Evolutionary conservation across 495 filamentous ascomycete species (phyloP), one percentile per base, ranked within the genome.

Genomic region (Aspergillus nanangensis): DNA sequence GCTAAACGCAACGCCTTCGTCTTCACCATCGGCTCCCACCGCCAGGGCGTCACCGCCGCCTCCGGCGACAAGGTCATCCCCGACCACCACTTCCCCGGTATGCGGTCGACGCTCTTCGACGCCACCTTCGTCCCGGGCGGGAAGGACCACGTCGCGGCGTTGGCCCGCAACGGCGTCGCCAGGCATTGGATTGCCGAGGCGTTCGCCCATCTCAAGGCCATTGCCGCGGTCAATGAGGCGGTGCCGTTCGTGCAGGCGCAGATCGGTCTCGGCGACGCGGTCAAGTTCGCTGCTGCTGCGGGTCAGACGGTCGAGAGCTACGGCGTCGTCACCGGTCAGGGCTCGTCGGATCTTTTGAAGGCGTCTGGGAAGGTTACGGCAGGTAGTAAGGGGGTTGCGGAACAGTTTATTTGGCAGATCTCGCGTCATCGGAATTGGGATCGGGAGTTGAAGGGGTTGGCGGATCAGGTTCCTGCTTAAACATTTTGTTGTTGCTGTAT

Each of bases 61-160:
- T 52, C 54, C 0, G 64, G 65, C 3, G 47, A 77, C 37, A 82
- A 78, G 13, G 69, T 87, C 1, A 66, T 75, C 22, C 81, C 91
- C 0, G 86, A 93, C 50, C 88, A 95, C 56, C 85, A 91, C 56
- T 79, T 93, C 47, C 81, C 88, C 41, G 88, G 85, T 4, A 80
- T 85, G 80, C 83, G 89, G 29, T 88, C 82, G 3, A 95, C 88
- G 3, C 78, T 95, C 68, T 92, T 95, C 52, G 91, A 95, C 57
- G 82, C 88, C 1, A 59, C 89, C 22, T 91, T 90, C 57, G 71
- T 95, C 15, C 87, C 88, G 14, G 87, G 88, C 14, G 89, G 88
- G 0, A 71, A 74, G 0, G 71, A 74, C 0, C 72, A 88, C 44
- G 74, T 86, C 15, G 56, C 65, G 37, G 73, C 74, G 1, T 74